Base-by-base conservation (phyloP, 2,329 filamentous ascomycete species). In the Aureobasidium sp. region DNA sequence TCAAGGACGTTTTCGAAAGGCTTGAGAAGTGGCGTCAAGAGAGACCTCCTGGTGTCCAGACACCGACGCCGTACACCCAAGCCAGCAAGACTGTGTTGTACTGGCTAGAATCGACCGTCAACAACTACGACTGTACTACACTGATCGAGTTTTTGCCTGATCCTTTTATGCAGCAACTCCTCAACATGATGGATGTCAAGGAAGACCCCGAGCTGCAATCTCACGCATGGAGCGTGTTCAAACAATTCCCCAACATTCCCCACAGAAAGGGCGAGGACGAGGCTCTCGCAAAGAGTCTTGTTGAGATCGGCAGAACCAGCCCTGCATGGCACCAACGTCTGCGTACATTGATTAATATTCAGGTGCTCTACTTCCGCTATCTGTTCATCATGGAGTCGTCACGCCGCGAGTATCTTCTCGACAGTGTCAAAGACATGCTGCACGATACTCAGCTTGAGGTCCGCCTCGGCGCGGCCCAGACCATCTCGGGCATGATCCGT, bases 101-200 rank as follows among this genome's bases (percentile, higher is more conserved):
- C 49, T 99, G 94, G 94, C 84, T 99, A 5, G 94, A 99, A 75
- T 89, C 86, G 53, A 94, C 91, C 17, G 80, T 99, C 3, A 91
- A 90, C 2, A 96, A 91, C 0, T 89, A 95, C 66, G 94, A 97
- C 73, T 99, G 94, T 75, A 96, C 86, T 0, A 88, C 94, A 71
- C 84, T 99, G 15, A 85, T 95, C 20, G 86, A 87, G 3, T 97
- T 97, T 82, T 97, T 99, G 79, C 89, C 91, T 0, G 83, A 89
- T 39, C 82, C 88, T 0, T 93, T 97, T 71, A 94, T 96, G 73
- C 90, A 94, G 69, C 90, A 97, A 73, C 84, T 99, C 15, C 79
- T 99, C 58, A 92, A 99, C 79, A 99, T 99, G 94, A 99, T 99
- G 93, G 94, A 99, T 71, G 91, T 99, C 73, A 97, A 97, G 74